Base-by-base conservation (phyloP, 768 basidiomycete genomes). In the Rhodotorula kratochvilovae region DNA sequence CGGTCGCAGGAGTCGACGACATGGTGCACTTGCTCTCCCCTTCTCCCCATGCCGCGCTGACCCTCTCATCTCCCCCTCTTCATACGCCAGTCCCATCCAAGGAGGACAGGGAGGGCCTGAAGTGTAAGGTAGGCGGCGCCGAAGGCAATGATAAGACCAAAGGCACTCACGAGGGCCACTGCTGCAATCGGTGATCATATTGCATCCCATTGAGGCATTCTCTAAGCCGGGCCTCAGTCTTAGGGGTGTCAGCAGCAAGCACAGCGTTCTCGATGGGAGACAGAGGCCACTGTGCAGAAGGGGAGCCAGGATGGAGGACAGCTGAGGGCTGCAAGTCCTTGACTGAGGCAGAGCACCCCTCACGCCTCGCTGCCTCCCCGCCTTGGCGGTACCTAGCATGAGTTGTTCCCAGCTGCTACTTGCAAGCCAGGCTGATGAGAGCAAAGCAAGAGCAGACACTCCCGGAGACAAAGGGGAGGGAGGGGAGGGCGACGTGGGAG, bases 1-100 rank as follows among this genome's bases (percentile, higher is more conserved):
- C 92, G 1, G 84, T 99, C 3, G 84, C 84, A 23, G 96, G 95
- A 17, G 93, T 99, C 33, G 95, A 99, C 79, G 96, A 98, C 93
- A 91, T 48, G 53, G 58, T 48, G 63, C 51, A 50, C 16, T 11
- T 42, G 4, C 45, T 31, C 36, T 4, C 39, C 1, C 46, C 10
- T 29, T 35, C 12, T 16, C 33, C 21, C 55, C 5, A 13, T 19
- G 7, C 33, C 25, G 48, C 12, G 23, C 10, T 27, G 23, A 23
- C 35, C 4, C n/a, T n/a, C 33, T 33, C 31, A 17, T 21, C n/a
- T 8, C 11, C 68, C 68, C 61, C 73, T 68, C 71, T 60, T 33
- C 76, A 72, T 68, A 76, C 66, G 75, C 72, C 78, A 69, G 76
- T 77, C 29, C 43, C 72, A 7, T n/a, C 48, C 62, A 51, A 76